phyloP scores from a whole-genome alignment of 2,329 filamentous ascomycete species.

The Monilinia fructicola region DNA sequence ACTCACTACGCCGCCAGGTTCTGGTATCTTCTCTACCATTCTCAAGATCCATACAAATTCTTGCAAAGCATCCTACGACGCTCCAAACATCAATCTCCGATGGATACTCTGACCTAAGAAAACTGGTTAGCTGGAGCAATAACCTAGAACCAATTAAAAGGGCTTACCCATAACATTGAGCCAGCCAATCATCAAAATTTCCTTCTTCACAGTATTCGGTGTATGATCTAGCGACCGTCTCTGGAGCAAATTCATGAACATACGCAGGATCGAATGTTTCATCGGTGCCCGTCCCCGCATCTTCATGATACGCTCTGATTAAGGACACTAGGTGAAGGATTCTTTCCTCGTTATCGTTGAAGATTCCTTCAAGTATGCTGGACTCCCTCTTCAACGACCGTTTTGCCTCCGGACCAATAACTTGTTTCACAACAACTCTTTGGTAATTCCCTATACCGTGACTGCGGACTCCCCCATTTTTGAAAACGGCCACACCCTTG shows the following conservation, averaged over 20 bases:
- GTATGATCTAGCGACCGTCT: too few relatives aligned
- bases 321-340: neutral
- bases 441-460: fast-evolving
- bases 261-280: slow-evolving; percentile 6
- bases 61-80: too few relatives aligned
- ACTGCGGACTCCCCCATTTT: neutral
- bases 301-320: neutral
- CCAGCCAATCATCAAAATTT: too few relatives aligned
- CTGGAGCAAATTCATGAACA: neutral
- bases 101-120: too few relatives aligned
- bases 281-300: neutral
- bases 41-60: neutral
- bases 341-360: too few relatives aligned
- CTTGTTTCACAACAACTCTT: slow-evolving; percentile 7
- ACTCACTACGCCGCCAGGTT: neutral
- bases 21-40: neutral
- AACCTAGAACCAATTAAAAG: too few relatives aligned
- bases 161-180: too few relatives aligned
- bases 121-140: too few relatives aligned
- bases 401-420: neutral
- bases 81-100: too few relatives aligned
- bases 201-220: too few relatives aligned
- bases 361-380: too few relatives aligned
- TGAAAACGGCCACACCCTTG: neutral
- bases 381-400: neutral